phyloP scores from a whole-genome alignment of 192 early-diverging fungal species.

The Funneliformis mosseae region DNA sequence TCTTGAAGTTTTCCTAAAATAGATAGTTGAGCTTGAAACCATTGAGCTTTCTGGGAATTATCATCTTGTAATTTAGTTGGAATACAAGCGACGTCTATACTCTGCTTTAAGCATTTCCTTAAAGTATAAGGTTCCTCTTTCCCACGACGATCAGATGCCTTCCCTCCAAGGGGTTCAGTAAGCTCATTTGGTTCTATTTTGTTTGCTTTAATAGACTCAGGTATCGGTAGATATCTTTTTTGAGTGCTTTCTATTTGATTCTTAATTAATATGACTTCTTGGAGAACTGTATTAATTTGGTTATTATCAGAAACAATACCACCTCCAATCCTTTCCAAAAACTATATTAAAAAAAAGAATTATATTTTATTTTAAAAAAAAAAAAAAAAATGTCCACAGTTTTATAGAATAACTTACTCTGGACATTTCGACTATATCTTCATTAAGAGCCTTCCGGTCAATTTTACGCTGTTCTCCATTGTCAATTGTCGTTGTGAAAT shows the following conservation, averaged over 20 bases:
- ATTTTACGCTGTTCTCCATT: background rate
- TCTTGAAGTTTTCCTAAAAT: slow-evolving; percentile 18
- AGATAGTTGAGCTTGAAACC: slow-evolving; percentile 1
- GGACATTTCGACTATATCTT: background rate
- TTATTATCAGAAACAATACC: background rate
- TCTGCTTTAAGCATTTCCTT: background rate
- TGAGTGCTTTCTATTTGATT: slow-evolving; percentile 4
- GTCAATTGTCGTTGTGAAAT: background rate
- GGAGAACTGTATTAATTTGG: background rate
- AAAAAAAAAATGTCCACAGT: background rate
- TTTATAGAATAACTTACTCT: background rate
- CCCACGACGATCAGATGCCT: background rate
- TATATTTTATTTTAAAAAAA: background rate
- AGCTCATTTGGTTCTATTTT: slow-evolving; percentile 5
- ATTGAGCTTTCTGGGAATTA: background rate
- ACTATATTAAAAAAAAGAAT: background rate
- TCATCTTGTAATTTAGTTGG: background rate
- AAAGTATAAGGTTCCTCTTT: background rate
- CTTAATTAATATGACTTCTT: slow-evolving; percentile 10
- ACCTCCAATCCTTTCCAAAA: slow-evolving; percentile 1
- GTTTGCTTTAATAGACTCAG: background rate
- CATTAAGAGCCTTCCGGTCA: background rate
- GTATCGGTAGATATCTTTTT: background rate
- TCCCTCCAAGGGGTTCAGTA: background rate
- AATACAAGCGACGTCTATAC: slow-evolving; percentile 14